Percentiles rank a stretch among this genome's conserved stretches.
These are phyloP conservation scores for Theileria sp. DNA, from an alignment of 169 alveolate species.

Conservation along the genomic window DNA sequence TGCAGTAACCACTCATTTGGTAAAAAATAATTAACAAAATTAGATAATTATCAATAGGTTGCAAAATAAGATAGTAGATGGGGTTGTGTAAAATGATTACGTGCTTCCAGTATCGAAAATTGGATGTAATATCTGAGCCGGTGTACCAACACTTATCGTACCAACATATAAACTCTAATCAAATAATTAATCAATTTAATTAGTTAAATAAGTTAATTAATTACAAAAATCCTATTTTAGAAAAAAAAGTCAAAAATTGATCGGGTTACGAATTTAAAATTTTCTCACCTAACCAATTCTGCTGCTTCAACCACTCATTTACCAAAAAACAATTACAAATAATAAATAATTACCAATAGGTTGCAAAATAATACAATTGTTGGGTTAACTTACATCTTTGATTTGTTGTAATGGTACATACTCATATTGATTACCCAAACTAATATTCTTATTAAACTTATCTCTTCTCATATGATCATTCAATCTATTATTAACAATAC, in stretches of 20 bases:
- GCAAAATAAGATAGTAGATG: not conserved
- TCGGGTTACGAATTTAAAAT: not conserved
- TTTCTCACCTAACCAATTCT: not conserved
- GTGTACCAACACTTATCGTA: constrained; percentile 71
- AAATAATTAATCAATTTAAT: not conserved
- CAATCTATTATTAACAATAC: too few species aligned
- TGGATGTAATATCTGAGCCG: constrained; percentile 79
- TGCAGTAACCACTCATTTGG: too few species aligned
- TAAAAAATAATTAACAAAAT: too few species aligned
- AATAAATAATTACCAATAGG: not conserved
- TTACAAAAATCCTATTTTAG: too few species aligned
- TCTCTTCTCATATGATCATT: not conserved
- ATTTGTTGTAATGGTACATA: constrained; percentile 46
- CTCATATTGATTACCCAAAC: not conserved
- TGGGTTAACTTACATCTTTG: constrained; percentile 46
- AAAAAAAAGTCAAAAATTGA: too few species aligned
- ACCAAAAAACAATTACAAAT: not conserved
- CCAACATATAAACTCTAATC: constrained; percentile 73
- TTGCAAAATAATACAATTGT: too few species aligned
- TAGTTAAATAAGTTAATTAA: not conserved
- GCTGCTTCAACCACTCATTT: not conserved
- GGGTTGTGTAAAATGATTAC: constrained; percentile 18
- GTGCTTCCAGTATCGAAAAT: constrained; percentile 84
- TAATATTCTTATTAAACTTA: not conserved
- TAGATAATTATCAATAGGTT: too few species aligned